Evolutionary conservation across 371 early-diverging fungal genomes (phyloP).

Genomic region (Mortierella sp.): DNA sequence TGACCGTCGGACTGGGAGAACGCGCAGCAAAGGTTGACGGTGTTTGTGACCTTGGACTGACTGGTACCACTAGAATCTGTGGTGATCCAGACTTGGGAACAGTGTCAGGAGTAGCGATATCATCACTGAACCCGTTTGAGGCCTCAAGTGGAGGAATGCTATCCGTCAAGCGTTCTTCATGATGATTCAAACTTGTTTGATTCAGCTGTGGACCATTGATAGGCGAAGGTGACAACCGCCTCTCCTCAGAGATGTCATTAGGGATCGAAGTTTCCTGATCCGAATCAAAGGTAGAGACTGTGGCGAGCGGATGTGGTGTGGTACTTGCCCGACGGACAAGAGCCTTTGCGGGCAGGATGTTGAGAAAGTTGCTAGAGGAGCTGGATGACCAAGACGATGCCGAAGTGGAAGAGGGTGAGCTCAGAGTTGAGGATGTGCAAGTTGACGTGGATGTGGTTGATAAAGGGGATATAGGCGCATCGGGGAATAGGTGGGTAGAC

Average conservation of each 20-base stretch:
- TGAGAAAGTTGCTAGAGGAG: neutral
- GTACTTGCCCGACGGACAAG: slow-evolving; percentile 10
- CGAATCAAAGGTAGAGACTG: slow-evolving; percentile 32
- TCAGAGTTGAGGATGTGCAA: slow-evolving; percentile 16
- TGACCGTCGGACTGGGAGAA: too few relatives aligned
- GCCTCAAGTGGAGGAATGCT: too few relatives aligned
- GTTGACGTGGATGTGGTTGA: slow-evolving; percentile 23
- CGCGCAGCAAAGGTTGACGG: too few relatives aligned
- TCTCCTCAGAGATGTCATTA: too few relatives aligned
- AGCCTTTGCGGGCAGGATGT: slow-evolving; percentile 7
- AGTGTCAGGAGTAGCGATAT: neutral
- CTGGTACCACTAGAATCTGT: slow-evolving; percentile 8
- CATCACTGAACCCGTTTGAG: too few relatives aligned
- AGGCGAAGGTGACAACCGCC: too few relatives aligned
- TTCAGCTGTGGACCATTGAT: too few relatives aligned
- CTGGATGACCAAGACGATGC: slow-evolving; percentile 8
- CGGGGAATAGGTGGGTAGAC: too few relatives aligned
- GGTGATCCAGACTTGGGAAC: slow-evolving; percentile 15
- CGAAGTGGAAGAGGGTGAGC: slow-evolving; percentile 19
- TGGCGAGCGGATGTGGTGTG: slow-evolving; percentile 36
- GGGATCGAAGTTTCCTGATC: neutral
- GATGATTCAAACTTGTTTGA: too few relatives aligned
- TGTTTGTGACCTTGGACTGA: too few relatives aligned
- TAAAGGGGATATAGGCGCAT: too few relatives aligned
- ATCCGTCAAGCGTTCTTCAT: too few relatives aligned